phyloP scores from a whole-genome alignment of 1,139 yeast genomes.

The Nakaseomyces delphensis region DNA sequence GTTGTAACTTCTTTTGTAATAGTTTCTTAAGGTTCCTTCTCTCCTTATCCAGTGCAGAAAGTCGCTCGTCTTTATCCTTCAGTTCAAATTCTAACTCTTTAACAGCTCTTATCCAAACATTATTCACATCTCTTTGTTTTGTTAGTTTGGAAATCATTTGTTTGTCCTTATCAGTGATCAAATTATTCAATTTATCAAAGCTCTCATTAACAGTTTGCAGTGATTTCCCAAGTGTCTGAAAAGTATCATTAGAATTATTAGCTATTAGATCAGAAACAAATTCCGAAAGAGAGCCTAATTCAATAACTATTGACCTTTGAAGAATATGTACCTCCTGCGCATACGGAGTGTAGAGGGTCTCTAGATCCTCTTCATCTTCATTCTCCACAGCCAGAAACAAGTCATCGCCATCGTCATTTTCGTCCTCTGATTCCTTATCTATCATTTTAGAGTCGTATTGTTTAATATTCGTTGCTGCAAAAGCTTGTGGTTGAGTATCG shows the following conservation, averaged over 20 bases:
- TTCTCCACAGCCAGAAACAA: slow-evolving; percentile 23
- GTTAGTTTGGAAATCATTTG: slow-evolving; percentile 48
- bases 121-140: slow-evolving; percentile 72
- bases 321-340: slow-evolving; percentile 38
- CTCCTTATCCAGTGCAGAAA: slow-evolving; percentile 64
- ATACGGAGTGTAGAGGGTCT: slow-evolving; percentile 33
- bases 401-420: slow-evolving; percentile 16
- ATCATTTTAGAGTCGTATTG: slow-evolving; percentile 4
- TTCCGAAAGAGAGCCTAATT: slow-evolving; percentile 50
- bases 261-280: slow-evolving; percentile 34
- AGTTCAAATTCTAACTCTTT: slow-evolving; percentile 77
- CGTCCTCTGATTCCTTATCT: slow-evolving; percentile 18
- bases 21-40: slow-evolving; percentile 60
- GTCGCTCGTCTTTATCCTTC: slow-evolving; percentile 62
- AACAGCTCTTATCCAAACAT: slow-evolving; percentile 85
- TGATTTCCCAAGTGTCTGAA: slow-evolving; percentile 28
- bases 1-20: slow-evolving; percentile 33
- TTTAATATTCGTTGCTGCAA: background rate
- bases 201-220: slow-evolving; percentile 28
- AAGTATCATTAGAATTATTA: slow-evolving; percentile 17
- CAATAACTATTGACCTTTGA: slow-evolving; percentile 54
- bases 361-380: slow-evolving; percentile 32
- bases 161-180: slow-evolving; percentile 32
- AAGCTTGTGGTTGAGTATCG: slow-evolving; percentile 3
- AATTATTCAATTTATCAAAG: slow-evolving; percentile 28